Evolutionary conservation across 2,329 filamentous ascomycete genomes (phyloP).

Genomic region (Claviceps paspali): DNA sequence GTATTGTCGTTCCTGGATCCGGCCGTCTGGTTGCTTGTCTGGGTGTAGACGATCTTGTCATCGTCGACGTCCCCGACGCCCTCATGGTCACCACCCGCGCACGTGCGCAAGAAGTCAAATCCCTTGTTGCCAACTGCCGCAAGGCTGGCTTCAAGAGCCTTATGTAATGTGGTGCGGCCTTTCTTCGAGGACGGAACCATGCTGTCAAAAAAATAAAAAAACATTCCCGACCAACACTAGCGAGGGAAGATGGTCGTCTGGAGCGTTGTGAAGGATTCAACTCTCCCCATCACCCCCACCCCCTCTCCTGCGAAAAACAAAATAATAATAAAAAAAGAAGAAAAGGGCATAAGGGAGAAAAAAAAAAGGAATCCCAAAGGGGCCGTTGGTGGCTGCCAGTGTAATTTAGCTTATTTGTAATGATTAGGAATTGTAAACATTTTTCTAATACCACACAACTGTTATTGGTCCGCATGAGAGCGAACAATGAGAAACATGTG

Average conservation of each 20-base stretch:
- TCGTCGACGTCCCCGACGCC: slow-evolving; percentile 13
- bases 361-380: too few relatives aligned
- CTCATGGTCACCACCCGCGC: slow-evolving; percentile 14
- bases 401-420: slow-evolving; percentile 2
- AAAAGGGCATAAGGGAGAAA: too few relatives aligned
- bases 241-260: too few relatives aligned
- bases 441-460: not conserved
- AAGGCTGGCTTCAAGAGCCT: slow-evolving; percentile 11
- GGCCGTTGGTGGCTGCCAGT: not conserved
- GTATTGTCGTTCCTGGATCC: slow-evolving; percentile 13
- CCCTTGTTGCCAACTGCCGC: slow-evolving; percentile 13
- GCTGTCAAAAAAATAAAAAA: too few relatives aligned
- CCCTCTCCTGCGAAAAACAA: too few relatives aligned
- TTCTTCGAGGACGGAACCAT: too few relatives aligned
- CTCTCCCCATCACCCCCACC: too few relatives aligned
- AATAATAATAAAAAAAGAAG: too few relatives aligned
- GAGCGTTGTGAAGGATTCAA: too few relatives aligned
- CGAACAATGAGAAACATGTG: too few relatives aligned
- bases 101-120: slow-evolving; percentile 14
- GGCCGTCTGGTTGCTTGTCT: slow-evolving; percentile 13
- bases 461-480: too few relatives aligned
- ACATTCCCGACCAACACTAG: too few relatives aligned
- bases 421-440: not conserved
- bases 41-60: slow-evolving; percentile 14
- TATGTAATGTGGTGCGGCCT: slow-evolving; percentile 8